These are phyloP conservation scores for Fonsecaea pedrosoi DNA, from an alignment of 2,329 filamentous ascomycete species.

Conservation along the genomic window DNA sequence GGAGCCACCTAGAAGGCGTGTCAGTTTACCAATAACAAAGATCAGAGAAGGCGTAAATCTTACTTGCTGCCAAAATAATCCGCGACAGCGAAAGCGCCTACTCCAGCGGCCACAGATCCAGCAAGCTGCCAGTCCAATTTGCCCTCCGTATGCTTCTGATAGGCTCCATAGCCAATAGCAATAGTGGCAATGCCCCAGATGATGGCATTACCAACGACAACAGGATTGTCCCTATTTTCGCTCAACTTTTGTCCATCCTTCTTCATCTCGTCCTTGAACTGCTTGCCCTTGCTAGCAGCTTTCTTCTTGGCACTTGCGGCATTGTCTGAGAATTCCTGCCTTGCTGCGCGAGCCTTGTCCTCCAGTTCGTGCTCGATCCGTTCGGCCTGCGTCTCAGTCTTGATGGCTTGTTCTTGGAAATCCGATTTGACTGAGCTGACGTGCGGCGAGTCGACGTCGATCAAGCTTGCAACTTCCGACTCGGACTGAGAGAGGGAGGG, in stretches of 20 bases:
- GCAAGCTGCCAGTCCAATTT: slow-evolving; percentile 56
- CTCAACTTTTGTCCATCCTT: slow-evolving; percentile 43
- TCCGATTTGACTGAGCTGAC: slow-evolving; percentile 51
- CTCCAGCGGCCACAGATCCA: slow-evolving; percentile 51
- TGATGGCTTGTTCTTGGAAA: slow-evolving; percentile 51
- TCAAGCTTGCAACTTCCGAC: slow-evolving; percentile 49
- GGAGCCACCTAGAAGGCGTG: slow-evolving; percentile 52
- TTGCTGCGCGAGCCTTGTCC: slow-evolving; percentile 39
- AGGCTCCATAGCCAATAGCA: slow-evolving; percentile 56
- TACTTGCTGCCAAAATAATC: slow-evolving; percentile 60
- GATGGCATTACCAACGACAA: slow-evolving; percentile 55
- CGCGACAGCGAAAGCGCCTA: slow-evolving; percentile 53
- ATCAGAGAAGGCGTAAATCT: slow-evolving; percentile 25
- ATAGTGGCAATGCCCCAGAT: slow-evolving; percentile 50
- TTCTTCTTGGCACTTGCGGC: slow-evolving; percentile 46
- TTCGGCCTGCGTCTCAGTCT: slow-evolving; percentile 56
- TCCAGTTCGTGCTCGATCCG: slow-evolving; percentile 52
- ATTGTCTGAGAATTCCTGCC: slow-evolving; percentile 41
- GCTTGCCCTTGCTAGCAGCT: slow-evolving; percentile 37
- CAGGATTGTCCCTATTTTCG: slow-evolving; percentile 55
- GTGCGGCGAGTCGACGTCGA: slow-evolving; percentile 57
- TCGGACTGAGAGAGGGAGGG: slow-evolving; percentile 50
- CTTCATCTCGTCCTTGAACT: slow-evolving; percentile 41
- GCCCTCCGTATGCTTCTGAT: slow-evolving; percentile 54
- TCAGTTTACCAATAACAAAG: slow-evolving; percentile 7